phyloP scores from a whole-genome alignment of 139 green algal genomes.

The Chlamydomonas applanata region DNA sequence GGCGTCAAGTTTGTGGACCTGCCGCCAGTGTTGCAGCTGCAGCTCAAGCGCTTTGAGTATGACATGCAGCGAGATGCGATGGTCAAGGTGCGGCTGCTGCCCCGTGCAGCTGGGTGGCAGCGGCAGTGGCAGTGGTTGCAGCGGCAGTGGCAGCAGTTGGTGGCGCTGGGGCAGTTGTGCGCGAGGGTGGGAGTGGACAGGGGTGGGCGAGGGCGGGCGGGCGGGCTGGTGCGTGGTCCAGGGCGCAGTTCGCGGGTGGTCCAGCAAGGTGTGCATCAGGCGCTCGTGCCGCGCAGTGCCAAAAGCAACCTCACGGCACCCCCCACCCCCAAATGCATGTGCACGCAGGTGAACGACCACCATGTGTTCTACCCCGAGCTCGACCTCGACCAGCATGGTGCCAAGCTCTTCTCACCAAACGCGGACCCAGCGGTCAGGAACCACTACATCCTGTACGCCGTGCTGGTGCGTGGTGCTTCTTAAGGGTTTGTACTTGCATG shows the following conservation, averaged over 20 bases:
- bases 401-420: constrained; percentile 67
- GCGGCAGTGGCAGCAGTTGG: too few species aligned
- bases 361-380: constrained; percentile 92
- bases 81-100: constrained; percentile 80
- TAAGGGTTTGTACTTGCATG: too few species aligned
- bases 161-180: too few species aligned
- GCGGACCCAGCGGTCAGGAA: constrained; percentile 76
- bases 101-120: too few species aligned
- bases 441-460: constrained; percentile 82
- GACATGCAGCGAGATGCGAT: constrained; percentile 85
- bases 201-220: too few species aligned
- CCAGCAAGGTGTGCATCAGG: too few species aligned
- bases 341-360: constrained; percentile 90
- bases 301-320: not conserved
- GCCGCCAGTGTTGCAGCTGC: constrained; percentile 91
- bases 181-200: too few species aligned
- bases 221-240: too few species aligned
- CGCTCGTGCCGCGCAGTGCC: too few species aligned
- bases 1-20: constrained; percentile 89
- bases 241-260: too few species aligned
- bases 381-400: constrained; percentile 77
- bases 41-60: constrained; percentile 98
- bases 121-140: too few species aligned
- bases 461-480: constrained; percentile 92
- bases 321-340: not conserved